Evolutionary conservation across 345 rosid genomes (phyloP).

Genomic region (Zanthoxylum bungeanum): DNA sequence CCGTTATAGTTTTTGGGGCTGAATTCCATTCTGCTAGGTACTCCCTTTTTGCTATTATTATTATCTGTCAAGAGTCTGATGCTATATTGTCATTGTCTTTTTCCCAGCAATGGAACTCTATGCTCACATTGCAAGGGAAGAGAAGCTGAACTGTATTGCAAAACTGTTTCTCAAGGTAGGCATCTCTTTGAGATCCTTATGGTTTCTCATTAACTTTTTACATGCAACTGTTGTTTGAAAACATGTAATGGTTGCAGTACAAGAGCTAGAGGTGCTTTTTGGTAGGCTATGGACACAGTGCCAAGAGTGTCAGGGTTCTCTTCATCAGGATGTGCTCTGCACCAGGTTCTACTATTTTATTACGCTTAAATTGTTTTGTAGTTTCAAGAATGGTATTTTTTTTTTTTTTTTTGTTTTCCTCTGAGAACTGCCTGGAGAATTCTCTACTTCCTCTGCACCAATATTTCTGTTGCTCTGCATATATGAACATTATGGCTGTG

Average conservation of each 20-base stretch:
- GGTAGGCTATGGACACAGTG: constrained; percentile 96
- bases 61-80: constrained; percentile 5
- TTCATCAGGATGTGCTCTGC: constrained; percentile 97
- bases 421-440: not conserved
- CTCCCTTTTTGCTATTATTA: not conserved
- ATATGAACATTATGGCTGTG: not conserved
- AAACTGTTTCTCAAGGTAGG: constrained; percentile 83
- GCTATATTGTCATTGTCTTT: constrained; percentile 11
- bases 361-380: not conserved
- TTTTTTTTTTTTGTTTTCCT: not conserved
- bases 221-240: not conserved
- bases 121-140: constrained; percentile 92
- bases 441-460: not conserved
- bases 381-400: not conserved
- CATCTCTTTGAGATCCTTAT: constrained; percentile 6
- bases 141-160: constrained; percentile 89
- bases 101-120: constrained; percentile 56
- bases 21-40: not conserved
- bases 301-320: constrained; percentile 98
- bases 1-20: not conserved
- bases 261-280: constrained; percentile 79
- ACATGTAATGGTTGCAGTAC: constrained; percentile 47
- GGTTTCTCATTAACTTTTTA: not conserved
- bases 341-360: constrained; percentile 54
- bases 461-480: not conserved